These are phyloP conservation scores for Suillus brevipes DNA, from an alignment of 768 basidiomycete genomes.

Conservation along the genomic window DNA sequence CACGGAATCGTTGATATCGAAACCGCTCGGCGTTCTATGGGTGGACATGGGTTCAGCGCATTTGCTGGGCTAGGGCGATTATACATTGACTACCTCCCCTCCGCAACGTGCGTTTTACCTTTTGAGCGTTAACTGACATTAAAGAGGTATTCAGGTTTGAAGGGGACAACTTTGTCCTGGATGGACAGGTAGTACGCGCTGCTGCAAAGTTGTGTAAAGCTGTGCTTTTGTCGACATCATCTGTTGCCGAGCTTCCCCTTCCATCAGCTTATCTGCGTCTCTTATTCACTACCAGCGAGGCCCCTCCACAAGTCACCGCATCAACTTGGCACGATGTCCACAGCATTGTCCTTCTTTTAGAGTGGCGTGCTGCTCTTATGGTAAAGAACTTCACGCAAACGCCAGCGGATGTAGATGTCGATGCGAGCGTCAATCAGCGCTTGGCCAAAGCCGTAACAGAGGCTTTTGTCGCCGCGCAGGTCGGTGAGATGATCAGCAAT, in stretches of 20 bases:
- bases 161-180: slow-evolving; percentile 78
- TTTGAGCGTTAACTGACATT: neutral
- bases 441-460: slow-evolving; percentile 67
- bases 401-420: slow-evolving; percentile 33
- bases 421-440: slow-evolving; percentile 57
- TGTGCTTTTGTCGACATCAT: slow-evolving; percentile 47
- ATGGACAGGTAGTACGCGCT: slow-evolving; percentile 71
- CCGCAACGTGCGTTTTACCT: slow-evolving; percentile 51
- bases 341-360: slow-evolving; percentile 50
- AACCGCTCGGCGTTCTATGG: slow-evolving; percentile 66
- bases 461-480: slow-evolving; percentile 61
- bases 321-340: slow-evolving; percentile 40
- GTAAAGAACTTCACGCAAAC: slow-evolving; percentile 44
- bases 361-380: slow-evolving; percentile 64
- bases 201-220: slow-evolving; percentile 58
- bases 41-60: slow-evolving; percentile 75
- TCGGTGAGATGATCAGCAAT: slow-evolving; percentile 47
- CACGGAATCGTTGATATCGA: slow-evolving; percentile 60
- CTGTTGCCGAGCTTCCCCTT: slow-evolving; percentile 10
- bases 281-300: slow-evolving; percentile 31
- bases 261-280: slow-evolving; percentile 52
- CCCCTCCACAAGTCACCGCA: slow-evolving; percentile 20
- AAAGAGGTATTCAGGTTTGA: slow-evolving; percentile 50
- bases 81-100: slow-evolving; percentile 66
- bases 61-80: slow-evolving; percentile 65